Percentiles rank a stretch among this genome's conserved stretches.
These are phyloP conservation scores for Plasmodium inui DNA, from an alignment of 169 alveolate species.

Conservation along the genomic window DNA sequence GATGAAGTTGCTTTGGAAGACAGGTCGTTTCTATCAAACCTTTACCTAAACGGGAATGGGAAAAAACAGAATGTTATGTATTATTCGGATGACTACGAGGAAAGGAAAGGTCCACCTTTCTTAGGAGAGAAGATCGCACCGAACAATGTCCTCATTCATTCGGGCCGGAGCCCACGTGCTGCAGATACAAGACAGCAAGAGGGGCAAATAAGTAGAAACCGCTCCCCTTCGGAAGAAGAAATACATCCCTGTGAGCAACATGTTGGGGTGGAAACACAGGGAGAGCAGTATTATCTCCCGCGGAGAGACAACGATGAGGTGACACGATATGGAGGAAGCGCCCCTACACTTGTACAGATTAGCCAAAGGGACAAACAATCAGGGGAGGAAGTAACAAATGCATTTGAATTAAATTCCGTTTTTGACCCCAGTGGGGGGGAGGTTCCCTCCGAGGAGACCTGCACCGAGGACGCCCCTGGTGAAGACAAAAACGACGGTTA, in stretches of 20 bases:
- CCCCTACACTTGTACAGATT: not conserved
- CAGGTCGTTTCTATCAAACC: constrained; percentile 21
- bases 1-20: constrained; percentile 14
- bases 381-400: not conserved
- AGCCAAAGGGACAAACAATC: not conserved
- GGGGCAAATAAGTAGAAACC: not conserved
- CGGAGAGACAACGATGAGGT: not conserved
- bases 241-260: not conserved
- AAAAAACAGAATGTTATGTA: not conserved
- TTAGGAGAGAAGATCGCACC: not conserved
- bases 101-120: not conserved
- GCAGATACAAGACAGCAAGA: not conserved
- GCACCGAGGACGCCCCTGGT: not conserved
- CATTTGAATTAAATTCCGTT: not conserved
- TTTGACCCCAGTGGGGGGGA: not conserved
- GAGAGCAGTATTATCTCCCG: not conserved
- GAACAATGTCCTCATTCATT: not conserved
- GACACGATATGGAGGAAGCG: not conserved
- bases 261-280: not conserved
- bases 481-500: not conserved
- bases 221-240: not conserved
- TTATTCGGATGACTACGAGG: not conserved
- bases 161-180: not conserved
- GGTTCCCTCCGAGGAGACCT: not conserved
- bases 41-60: constrained; percentile 13